Base-by-base conservation (phyloP, 208 protist species). In the Leishmania arabica region DNA sequence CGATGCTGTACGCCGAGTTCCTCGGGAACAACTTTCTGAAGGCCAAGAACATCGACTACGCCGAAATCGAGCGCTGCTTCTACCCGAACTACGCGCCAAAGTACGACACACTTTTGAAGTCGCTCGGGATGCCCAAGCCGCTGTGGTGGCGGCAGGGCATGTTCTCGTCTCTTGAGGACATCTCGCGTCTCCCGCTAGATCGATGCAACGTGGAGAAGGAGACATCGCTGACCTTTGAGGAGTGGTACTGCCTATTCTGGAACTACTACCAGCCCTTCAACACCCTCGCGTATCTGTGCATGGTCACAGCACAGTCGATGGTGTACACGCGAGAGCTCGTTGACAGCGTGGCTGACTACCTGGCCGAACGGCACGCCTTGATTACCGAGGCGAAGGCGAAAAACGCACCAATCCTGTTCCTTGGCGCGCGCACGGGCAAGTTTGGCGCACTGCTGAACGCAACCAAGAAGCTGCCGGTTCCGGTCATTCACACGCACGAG, bases 221-320 rank as follows among this genome's bases (percentile, higher is more conserved):
- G 83, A 79, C 89, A 0, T 37, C 84, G 64, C 64, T 97, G 76
- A 92, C 69, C 71, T 97, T 96, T 81, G 90, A 95, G 77, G 92
- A 97, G 84, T 97, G 92, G 91, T 96, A 95, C 79, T 90, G 81
- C n/a, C 91, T 97, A 65, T 95, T 97, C 66, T 96, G 92, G 92
- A 97, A 97, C 82, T 97, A 97, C 84, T 93, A 93, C 80, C 89
- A 92, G 65, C 92, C 94, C 8, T 95, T 96, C 81, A 94, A 90
- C 83, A 73, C 89, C 24, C 75, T 95, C 37, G 91, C 92, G 47
- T 97, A 93, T 78, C 77, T 95, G n/a, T 90, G 90, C 85, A 94
- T 91, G 87, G 80, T 95, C n/a, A 95, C 92, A 21, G 91, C 89
- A 21, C 92, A 95, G 81, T 93, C 89, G 2, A 88, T 90, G 34